Conservation (phyloP, 176 grass and related monocot species). For the Aegilops tauschii region DNA sequence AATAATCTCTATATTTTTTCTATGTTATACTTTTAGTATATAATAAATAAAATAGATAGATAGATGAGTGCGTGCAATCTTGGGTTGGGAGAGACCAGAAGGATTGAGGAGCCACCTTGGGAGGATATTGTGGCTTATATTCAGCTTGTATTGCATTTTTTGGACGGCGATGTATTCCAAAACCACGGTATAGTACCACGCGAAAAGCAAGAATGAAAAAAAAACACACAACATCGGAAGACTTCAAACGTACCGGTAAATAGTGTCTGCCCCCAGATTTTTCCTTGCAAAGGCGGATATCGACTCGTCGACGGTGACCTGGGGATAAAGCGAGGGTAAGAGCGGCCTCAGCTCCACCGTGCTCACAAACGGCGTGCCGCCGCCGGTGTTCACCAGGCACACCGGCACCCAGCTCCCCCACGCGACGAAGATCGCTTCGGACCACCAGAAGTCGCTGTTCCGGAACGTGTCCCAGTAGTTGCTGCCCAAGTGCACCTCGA, state of each 20-base stretch:
- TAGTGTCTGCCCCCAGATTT: neutral
- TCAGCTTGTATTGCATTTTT: too few relatives aligned
- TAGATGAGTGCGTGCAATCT: too few relatives aligned
- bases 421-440: neutral
- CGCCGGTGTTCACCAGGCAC: conserved; percentile 38
- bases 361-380: conserved; percentile 37
- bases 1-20: too few relatives aligned
- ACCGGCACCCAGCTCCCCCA: conserved; percentile 11
- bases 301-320: neutral
- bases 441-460: neutral
- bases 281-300: fast-evolving
- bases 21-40: too few relatives aligned
- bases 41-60: too few relatives aligned
- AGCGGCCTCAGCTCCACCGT: conserved; percentile 20
- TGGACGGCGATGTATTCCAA: too few relatives aligned
- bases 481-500: conserved; percentile 30
- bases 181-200: too few relatives aligned
- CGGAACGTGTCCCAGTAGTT: neutral
- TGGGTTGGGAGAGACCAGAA: too few relatives aligned
- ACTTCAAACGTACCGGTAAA: neutral
- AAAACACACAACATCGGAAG: too few relatives aligned
- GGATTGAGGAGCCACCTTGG: too few relatives aligned
- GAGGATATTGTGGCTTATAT: too few relatives aligned
- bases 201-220: too few relatives aligned
- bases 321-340: neutral